phyloP scores from a whole-genome alignment of 2,329 filamentous ascomycete species.

The Colletotrichum sp. region DNA sequence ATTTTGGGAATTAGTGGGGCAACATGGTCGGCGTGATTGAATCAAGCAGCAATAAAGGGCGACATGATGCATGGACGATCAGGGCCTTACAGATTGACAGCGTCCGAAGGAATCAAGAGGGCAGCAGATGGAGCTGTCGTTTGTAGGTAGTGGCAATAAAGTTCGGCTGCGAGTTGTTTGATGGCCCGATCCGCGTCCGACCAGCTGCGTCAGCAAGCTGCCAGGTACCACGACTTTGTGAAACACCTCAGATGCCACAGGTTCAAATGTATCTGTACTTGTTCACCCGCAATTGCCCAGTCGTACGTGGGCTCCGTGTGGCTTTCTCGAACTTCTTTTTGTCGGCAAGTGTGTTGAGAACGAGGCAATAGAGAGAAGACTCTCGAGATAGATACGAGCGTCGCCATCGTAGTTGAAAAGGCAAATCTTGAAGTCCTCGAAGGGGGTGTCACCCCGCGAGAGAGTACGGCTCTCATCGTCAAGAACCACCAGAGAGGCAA shows the following conservation, averaged over 20 bases:
- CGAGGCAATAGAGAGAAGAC: slow-evolving; percentile 59
- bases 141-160: not conserved
- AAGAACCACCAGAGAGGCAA: too few relatives aligned
- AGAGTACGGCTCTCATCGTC: too few relatives aligned
- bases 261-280: not conserved
- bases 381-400: slow-evolving; percentile 90
- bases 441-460: slow-evolving; percentile 36
- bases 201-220: not conserved
- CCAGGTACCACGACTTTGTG: not conserved
- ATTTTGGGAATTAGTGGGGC: not conserved
- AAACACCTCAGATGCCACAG: not conserved
- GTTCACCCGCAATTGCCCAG: not conserved
- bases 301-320: too few relatives aligned
- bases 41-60: not conserved
- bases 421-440: slow-evolving; percentile 78
- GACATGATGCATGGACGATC: not conserved
- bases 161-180: not conserved
- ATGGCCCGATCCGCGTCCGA: not conserved
- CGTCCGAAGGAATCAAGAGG: not conserved
- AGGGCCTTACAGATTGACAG: not conserved
- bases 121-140: not conserved
- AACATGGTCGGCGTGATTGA: not conserved
- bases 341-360: too few relatives aligned
- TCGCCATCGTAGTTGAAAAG: slow-evolving; percentile 97
- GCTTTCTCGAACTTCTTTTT: too few relatives aligned